A percentile compares a stretch with the other conserved stretches of the same genome.
These are phyloP conservation scores for Penicillium paneum DNA, from an alignment of 2,329 filamentous ascomycete species.

Conservation along the genomic window DNA sequence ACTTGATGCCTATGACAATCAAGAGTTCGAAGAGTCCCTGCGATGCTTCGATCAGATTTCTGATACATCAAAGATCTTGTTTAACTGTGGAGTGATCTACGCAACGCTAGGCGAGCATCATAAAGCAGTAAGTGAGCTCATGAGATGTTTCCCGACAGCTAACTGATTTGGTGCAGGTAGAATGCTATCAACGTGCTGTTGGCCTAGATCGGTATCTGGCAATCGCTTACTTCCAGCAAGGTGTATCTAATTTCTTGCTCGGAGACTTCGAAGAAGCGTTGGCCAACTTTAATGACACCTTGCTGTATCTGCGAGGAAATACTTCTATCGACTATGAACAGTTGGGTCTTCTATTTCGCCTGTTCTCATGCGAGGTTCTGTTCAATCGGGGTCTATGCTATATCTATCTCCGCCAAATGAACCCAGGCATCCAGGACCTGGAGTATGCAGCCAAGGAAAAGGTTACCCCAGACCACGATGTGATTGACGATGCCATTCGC, in stretches of 20 bases:
- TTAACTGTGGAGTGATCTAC: slow-evolving; percentile 97
- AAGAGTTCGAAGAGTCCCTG: slow-evolving; percentile 90
- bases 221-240: slow-evolving; percentile 97
- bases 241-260: slow-evolving; percentile 94
- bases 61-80: slow-evolving; percentile 96
- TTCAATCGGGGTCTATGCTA: slow-evolving; percentile 98
- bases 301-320: slow-evolving; percentile 91
- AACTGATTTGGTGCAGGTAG: slow-evolving; percentile 61
- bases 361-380: slow-evolving; percentile 95
- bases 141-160: not conserved
- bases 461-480: slow-evolving; percentile 91
- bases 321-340: slow-evolving; percentile 98
- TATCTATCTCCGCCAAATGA: slow-evolving; percentile 90
- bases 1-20: slow-evolving; percentile 89
- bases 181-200: slow-evolving; percentile 90
- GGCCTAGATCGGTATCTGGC: slow-evolving; percentile 91
- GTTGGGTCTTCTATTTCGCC: slow-evolving; percentile 87
- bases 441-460: slow-evolving; percentile 91
- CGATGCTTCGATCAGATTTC: slow-evolving; percentile 79
- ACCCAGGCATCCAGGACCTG: slow-evolving; percentile 86
- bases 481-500: slow-evolving; percentile 93
- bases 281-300: slow-evolving; percentile 97
- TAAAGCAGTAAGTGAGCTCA: slow-evolving; percentile 68
- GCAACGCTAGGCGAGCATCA: slow-evolving; percentile 94
- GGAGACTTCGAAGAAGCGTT: slow-evolving; percentile 96